phyloP scores from a whole-genome alignment of 2,329 filamentous ascomycete genomes.

The Diaporthe amygdali region DNA sequence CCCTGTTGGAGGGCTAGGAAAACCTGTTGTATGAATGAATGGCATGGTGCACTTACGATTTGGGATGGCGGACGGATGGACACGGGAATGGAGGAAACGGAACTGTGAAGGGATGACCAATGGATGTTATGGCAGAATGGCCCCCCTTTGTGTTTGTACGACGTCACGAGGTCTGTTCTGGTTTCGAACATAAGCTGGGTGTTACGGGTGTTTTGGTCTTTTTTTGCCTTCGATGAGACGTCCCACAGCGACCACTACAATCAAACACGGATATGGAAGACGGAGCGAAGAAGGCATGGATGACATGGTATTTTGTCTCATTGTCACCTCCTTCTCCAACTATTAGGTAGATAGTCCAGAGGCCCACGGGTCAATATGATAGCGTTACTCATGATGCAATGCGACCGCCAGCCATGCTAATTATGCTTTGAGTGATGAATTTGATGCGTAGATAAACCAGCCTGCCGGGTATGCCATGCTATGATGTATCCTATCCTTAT shows the following conservation, averaged over 20 bases:
- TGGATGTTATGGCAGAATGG: neutral
- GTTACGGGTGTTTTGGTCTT: neutral
- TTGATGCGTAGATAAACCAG: neutral
- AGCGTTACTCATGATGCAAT: slow-evolving; percentile 4
- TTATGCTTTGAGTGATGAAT: neutral
- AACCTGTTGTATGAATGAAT: neutral
- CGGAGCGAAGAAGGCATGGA: neutral
- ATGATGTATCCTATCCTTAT: neutral
- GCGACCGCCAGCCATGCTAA: neutral
- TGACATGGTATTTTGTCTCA: neutral
- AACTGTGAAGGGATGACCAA: neutral
- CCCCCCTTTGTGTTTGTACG: neutral
- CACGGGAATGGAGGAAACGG: neutral
- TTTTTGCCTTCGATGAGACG: neutral
- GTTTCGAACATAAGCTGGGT: slow-evolving; percentile 12
- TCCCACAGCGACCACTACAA: neutral
- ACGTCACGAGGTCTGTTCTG: neutral
- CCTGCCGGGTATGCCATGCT: neutral
- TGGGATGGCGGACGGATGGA: neutral
- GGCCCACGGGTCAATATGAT: neutral
- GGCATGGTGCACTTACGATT: neutral
- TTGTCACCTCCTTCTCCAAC: neutral
- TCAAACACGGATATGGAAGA: neutral
- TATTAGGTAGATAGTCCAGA: slow-evolving; percentile 8
- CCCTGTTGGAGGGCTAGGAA: slow-evolving; percentile 26